Conservation (phyloP, 345 rosid species). For the Citrus sp. region DNA sequence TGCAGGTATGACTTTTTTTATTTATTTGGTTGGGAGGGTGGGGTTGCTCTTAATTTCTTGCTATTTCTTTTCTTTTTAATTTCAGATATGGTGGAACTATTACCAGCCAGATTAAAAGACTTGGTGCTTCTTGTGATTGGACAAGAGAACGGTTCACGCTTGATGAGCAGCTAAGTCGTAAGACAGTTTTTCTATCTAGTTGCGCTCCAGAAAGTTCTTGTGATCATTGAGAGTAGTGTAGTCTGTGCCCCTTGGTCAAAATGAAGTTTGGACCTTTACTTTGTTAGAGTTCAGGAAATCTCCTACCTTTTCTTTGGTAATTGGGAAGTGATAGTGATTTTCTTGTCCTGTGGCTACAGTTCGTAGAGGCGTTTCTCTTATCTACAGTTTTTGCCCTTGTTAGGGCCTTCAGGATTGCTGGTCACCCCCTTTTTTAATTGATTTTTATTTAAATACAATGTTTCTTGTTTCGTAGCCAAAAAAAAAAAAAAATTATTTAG, state of each 20-base stretch:
- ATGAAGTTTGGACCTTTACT: neutral
- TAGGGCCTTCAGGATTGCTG: neutral
- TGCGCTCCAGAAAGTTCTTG: constrained; percentile 3
- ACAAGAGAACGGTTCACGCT: constrained; percentile 89
- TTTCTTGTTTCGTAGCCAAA: neutral
- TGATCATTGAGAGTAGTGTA: neutral
- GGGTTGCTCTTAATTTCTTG: constrained; percentile 1
- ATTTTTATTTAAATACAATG: neutral
- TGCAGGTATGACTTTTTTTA: neutral
- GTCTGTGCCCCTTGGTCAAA: neutral
- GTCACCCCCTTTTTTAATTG: neutral
- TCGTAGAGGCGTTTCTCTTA: neutral
- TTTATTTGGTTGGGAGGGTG: neutral
- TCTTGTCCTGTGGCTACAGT: neutral
- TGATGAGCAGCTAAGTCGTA: constrained; percentile 97
- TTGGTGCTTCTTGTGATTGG: constrained; percentile 99
- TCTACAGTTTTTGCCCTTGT: neutral
- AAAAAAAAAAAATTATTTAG: neutral
- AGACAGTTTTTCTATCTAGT: constrained; percentile 52
- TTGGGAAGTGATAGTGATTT: neutral
- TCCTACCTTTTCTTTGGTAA: neutral
- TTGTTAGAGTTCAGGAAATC: neutral
- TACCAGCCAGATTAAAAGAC: constrained; percentile 90
- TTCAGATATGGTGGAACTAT: constrained; percentile 92
- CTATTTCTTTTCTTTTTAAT: constrained; percentile 6